Percentiles rank a stretch among this genome's conserved stretches.
These are phyloP conservation scores for Salvia rosmarinus DNA, from an alignment of 257 asterid genomes.

Conservation along the genomic window DNA sequence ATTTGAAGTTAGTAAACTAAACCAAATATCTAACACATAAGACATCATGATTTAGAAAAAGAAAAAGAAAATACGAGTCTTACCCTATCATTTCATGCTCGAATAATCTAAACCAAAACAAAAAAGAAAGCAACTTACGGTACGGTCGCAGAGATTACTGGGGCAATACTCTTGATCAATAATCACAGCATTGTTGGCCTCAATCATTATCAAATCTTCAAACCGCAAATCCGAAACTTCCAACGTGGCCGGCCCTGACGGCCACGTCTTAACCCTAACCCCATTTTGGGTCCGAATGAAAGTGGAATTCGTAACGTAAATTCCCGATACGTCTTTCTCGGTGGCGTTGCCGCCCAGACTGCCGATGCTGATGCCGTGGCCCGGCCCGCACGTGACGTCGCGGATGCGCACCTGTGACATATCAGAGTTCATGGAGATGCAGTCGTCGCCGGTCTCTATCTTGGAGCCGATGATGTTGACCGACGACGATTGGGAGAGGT, in stretches of 20 bases:
- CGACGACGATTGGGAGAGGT: conserved; percentile 23
- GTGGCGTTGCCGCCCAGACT: conserved; percentile 36
- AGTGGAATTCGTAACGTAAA: conserved; percentile 44
- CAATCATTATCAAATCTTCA: conserved; percentile 41
- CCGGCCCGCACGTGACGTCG: conserved; percentile 49
- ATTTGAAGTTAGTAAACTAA: too few species aligned
- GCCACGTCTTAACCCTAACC: conserved; percentile 57
- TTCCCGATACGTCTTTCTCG: conserved; percentile 43
- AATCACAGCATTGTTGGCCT: conserved; percentile 41
- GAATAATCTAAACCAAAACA: too few species aligned
- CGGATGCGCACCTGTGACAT: conserved; percentile 20
- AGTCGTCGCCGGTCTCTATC: conserved; percentile 51
- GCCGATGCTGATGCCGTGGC: conserved; percentile 55
- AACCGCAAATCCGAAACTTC: conserved; percentile 34
- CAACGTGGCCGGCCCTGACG: conserved; percentile 40
- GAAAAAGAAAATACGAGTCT: too few species aligned
- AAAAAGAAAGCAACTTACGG: conserved; percentile 9
- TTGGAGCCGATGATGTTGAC: conserved; percentile 20
- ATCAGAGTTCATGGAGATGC: conserved; percentile 48
- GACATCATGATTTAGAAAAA: too few species aligned
- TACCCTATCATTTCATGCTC: too few species aligned
- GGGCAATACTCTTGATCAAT: conserved; percentile 59
- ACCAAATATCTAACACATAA: too few species aligned
- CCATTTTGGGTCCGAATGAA: conserved; percentile 44
- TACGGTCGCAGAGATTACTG: conserved; percentile 33